phyloP scores from a whole-genome alignment of 345 rosid genomes.

The Moringa oleifera region DNA sequence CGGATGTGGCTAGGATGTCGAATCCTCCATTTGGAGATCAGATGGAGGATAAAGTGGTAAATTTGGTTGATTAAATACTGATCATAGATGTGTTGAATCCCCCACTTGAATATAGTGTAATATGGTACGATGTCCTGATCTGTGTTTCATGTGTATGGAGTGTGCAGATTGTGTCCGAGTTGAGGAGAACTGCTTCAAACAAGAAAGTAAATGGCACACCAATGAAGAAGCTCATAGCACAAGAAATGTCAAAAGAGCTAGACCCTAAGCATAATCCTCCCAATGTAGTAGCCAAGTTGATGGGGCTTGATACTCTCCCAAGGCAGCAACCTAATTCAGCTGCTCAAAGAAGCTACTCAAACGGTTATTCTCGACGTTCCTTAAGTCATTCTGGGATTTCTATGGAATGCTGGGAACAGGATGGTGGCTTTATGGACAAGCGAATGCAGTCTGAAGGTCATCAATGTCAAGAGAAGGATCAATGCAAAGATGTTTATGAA shows the following conservation, averaged over 20 bases:
- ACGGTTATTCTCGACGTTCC: conserved; percentile 48
- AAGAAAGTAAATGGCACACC: conserved; percentile 60
- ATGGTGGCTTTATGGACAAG: conserved; percentile 40
- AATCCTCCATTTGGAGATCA: conserved; percentile 42
- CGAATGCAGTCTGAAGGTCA: conserved; percentile 29
- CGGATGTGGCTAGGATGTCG: conserved; percentile 56
- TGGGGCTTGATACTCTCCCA: conserved; percentile 93
- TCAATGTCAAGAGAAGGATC: conserved; percentile 29
- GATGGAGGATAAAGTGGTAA: conserved; percentile 65
- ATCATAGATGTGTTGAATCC: neutral
- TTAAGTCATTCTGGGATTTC: conserved; percentile 41
- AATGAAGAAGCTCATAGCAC: conserved; percentile 77
- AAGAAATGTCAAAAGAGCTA: conserved; percentile 78
- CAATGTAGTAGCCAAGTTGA: conserved; percentile 88
- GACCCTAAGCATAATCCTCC: conserved; percentile 49
- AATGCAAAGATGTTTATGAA: conserved; percentile 58
- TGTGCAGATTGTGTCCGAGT: conserved; percentile 52
- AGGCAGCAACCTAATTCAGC: conserved; percentile 40
- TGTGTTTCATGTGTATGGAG: conserved; percentile 9
- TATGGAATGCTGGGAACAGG: conserved; percentile 43
- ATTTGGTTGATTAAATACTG: conserved; percentile 11
- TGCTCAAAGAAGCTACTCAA: conserved; percentile 45
- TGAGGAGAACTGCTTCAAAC: conserved; percentile 52
- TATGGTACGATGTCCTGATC: conserved; percentile 14
- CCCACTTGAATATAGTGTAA: conserved; percentile 20